phyloP scores from a whole-genome alignment of 495 filamentous ascomycete species.

The Articulospora tetracladia region DNA sequence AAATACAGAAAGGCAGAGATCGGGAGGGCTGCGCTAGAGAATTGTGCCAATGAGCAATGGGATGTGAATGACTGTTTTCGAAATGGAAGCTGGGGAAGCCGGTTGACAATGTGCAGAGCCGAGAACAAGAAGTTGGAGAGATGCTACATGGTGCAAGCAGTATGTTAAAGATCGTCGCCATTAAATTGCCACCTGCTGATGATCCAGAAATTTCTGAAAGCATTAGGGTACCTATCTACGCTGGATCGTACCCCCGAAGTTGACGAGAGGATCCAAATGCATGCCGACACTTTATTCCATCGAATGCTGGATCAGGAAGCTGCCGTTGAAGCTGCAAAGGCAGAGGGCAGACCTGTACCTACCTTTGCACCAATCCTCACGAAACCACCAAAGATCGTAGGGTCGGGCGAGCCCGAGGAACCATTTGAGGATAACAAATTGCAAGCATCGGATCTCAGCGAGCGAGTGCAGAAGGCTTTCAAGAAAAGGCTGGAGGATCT shows the following conservation, averaged over 20 bases:
- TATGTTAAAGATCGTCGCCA: conserved; percentile 32
- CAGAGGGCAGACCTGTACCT: conserved; percentile 50
- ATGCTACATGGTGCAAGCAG: conserved; percentile 80
- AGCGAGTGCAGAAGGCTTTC: conserved; percentile 37
- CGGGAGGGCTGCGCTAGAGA: conserved; percentile 82
- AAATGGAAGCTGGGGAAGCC: conserved; percentile 52
- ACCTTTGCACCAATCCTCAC: conserved; percentile 37
- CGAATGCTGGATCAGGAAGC: conserved; percentile 76
- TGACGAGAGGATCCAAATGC: conserved; percentile 93
- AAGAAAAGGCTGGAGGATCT: conserved; percentile 54
- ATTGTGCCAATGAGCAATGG: conserved; percentile 83
- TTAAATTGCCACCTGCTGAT: conserved; percentile 1
- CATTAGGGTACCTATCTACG: conserved; percentile 78
- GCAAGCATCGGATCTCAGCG: conserved; percentile 26
- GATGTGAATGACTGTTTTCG: conserved; percentile 72
- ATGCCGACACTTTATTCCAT: conserved; percentile 85
- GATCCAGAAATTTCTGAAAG: conserved; percentile 76
- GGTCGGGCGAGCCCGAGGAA: conserved; percentile 1
- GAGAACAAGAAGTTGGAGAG: conserved; percentile 68
- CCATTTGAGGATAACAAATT: conserved; percentile 11
- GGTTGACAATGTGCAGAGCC: conserved; percentile 67
- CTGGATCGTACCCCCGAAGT: conserved; percentile 58
- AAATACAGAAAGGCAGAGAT: conserved; percentile 78
- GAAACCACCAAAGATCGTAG: conserved; percentile 9
- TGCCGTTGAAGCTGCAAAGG: conserved; percentile 61